Conservation (phyloP, 2,329 filamentous ascomycete species). For the Rhytidhysteron rufulum region DNA sequence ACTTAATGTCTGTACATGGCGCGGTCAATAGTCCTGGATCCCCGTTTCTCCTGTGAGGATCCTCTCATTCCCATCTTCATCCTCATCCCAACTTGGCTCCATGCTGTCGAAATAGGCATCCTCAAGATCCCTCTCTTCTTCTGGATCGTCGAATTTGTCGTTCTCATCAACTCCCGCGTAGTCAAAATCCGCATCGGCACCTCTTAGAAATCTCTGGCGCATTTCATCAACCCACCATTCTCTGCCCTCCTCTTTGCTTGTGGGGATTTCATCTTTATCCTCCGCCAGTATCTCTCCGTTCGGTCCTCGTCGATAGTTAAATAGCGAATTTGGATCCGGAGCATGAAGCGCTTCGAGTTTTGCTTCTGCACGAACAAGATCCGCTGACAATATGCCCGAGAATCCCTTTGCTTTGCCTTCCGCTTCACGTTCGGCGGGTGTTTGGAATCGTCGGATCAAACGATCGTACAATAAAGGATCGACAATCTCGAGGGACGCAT, state of each 20-base stretch:
- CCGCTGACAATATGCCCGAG: slow-evolving; percentile 72
- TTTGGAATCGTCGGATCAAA: slow-evolving; percentile 73
- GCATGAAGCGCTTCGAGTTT: slow-evolving; percentile 63
- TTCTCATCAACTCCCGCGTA: slow-evolving; percentile 68
- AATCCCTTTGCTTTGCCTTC: slow-evolving; percentile 74
- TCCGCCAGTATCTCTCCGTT: slow-evolving; percentile 57
- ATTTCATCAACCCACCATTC: slow-evolving; percentile 70
- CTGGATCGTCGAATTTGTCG: slow-evolving; percentile 66
- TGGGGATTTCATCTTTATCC: slow-evolving; percentile 54
- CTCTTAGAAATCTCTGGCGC: slow-evolving; percentile 68
- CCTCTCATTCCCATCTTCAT: slow-evolving; percentile 38
- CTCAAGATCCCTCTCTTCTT: slow-evolving; percentile 60
- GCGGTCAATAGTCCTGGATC: slow-evolving; percentile 46
- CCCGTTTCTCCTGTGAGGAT: slow-evolving; percentile 44
- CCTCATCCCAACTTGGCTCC: slow-evolving; percentile 63
- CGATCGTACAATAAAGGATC: slow-evolving; percentile 79
- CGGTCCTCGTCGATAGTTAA: slow-evolving; percentile 48
- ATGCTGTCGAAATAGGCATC: slow-evolving; percentile 80
- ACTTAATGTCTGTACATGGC: slow-evolving; percentile 56
- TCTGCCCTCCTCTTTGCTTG: slow-evolving; percentile 62
- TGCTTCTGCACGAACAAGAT: slow-evolving; percentile 71
- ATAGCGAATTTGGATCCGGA: slow-evolving; percentile 48
- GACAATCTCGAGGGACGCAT: slow-evolving; percentile 58
- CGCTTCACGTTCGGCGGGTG: slow-evolving; percentile 65
- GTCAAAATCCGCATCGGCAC: slow-evolving; percentile 74